Evolutionary conservation across 1,139 yeast genomes (phyloP), one percentile per base, ranked within the genome.

Genomic region (Starmera stellimalicola): DNA sequence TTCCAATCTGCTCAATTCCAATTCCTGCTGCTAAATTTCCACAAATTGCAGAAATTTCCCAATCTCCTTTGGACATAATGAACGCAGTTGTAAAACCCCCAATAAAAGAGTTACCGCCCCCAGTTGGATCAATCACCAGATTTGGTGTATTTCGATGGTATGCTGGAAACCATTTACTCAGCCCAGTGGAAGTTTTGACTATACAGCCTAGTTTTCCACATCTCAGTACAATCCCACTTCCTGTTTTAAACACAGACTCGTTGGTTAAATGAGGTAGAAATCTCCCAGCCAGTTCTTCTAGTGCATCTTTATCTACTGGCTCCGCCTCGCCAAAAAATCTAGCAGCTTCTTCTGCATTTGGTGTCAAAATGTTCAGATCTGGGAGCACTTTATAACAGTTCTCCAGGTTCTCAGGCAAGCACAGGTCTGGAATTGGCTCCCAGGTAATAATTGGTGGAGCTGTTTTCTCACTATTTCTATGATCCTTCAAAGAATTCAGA

Each of bases 21-120:
- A 78, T 63, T 0, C 94, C 91, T 40, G 95, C 84, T 0, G 81
- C 85, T 4, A 87, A 60, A 39, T 74, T 81, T 0, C 88, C 96
- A 48, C 73, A 73, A 0, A 80, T 59, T 3, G 79, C 77, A 1
- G 78, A 85, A 3, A 62, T 50, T 0, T 56, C 49, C 62, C 81
- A 62, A 50, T 80, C 71, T 0, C 68, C 63, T 1, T 48, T 40
- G 22, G 70, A 60, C 29, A 77, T 50, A 2, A 61, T 57, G 41
- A 68, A 72, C 0, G 78, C 93, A 6, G 78, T 63, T 10, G 79
- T 68, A 47, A 83, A 74, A 0, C 80, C 94, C 1, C 96, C 96
- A 38, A 91, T 73, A 54, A 80, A 87, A 0, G 93, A 67, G 52
- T 88, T 88, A 0, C 97, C 97, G 3, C 94, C 95, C 0, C 97